Evolutionary conservation across 2,329 filamentous ascomycete genomes (phyloP).

Genomic region (Cryphonectria parasitica): DNA sequence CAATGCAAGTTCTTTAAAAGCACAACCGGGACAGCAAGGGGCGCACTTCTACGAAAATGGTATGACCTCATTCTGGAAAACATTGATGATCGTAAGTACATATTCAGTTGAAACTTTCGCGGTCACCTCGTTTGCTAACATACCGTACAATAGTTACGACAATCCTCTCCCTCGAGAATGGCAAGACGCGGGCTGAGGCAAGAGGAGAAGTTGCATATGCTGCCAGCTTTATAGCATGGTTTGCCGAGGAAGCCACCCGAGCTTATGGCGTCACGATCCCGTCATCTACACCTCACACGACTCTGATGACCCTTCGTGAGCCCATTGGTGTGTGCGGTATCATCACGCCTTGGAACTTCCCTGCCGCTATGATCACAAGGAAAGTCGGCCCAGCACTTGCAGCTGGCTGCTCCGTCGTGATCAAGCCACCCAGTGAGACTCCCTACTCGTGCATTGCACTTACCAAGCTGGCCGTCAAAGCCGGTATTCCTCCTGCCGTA

Average conservation of each 20-base stretch:
- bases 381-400: constrained; percentile 59
- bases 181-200: constrained; percentile 65
- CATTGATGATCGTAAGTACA: neutral
- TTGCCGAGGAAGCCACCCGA: constrained; percentile 62
- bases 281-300: constrained; percentile 4
- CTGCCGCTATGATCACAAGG: constrained; percentile 53
- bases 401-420: constrained; percentile 71
- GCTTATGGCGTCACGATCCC: constrained; percentile 65
- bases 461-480: constrained; percentile 62
- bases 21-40: constrained; percentile 47
- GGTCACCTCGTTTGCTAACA: no score
- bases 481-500: neutral
- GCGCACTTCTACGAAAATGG: constrained; percentile 62
- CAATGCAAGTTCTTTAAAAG: constrained; percentile 52
- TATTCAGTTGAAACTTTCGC: no score
- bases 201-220: constrained; percentile 64
- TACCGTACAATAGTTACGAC: constrained; percentile 46
- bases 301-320: constrained; percentile 1
- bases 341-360: constrained; percentile 48
- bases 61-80: neutral
- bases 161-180: constrained; percentile 72
- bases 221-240: constrained; percentile 65
- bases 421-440: constrained; percentile 72
- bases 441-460: constrained; percentile 70
- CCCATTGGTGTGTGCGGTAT: neutral